These are phyloP conservation scores for Penicillium maclennaniae DNA, from an alignment of 495 filamentous ascomycete genomes.

Conservation along the genomic window DNA sequence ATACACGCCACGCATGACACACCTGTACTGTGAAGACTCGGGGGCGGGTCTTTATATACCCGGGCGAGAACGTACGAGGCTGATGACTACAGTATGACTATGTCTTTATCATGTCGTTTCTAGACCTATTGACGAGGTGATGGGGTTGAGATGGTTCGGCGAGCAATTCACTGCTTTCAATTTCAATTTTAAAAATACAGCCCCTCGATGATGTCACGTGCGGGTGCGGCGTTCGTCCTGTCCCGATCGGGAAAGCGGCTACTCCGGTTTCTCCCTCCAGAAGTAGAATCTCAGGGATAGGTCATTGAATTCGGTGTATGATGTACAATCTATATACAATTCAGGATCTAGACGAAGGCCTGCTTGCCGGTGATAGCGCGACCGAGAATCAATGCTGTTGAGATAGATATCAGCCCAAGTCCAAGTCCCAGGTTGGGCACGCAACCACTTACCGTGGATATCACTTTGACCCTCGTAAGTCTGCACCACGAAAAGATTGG, in stretches of 20 bases:
- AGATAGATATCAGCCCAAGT: slow-evolving; percentile 4
- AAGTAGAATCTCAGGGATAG: slow-evolving; percentile 4
- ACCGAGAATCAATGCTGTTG: slow-evolving; percentile 60
- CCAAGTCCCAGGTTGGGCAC: slow-evolving; percentile 1
- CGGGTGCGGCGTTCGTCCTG: slow-evolving; percentile 20
- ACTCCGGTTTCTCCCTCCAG: slow-evolving; percentile 2
- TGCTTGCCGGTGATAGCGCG: slow-evolving; percentile 68
- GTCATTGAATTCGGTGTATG: neutral
- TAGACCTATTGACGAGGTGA: neutral
- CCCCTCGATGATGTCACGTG: slow-evolving; percentile 36
- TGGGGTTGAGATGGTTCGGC: neutral
- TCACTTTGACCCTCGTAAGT: slow-evolving; percentile 98
- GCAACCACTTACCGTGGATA: slow-evolving; percentile 72
- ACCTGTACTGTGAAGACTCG: slow-evolving; percentile 7
- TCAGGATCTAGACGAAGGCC: slow-evolving; percentile 53
- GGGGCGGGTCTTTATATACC: slow-evolving; percentile 4
- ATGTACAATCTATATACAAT: slow-evolving; percentile 1
- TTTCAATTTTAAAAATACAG: slow-evolving; percentile 6
- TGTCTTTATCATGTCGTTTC: neutral
- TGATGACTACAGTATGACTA: neutral
- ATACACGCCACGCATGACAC: slow-evolving; percentile 22
- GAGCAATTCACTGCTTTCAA: neutral
- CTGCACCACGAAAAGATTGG: slow-evolving; percentile 95
- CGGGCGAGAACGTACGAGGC: neutral
- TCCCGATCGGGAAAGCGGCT: slow-evolving; percentile 16